Conservation (phyloP, 78 protist genomes). For the Creolimax fragrantissima region DNA sequence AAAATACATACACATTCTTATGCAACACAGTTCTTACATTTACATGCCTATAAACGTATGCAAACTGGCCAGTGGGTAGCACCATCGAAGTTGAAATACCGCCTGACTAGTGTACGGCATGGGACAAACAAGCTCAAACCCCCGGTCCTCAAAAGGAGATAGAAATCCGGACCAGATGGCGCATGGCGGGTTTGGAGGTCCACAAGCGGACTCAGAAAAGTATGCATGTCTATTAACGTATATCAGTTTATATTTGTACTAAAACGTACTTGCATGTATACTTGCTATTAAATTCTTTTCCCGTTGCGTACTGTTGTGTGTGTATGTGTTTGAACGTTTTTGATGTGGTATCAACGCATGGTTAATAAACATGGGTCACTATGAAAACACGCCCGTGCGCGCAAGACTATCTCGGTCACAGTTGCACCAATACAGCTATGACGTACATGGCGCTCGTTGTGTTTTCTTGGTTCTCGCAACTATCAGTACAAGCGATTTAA, state of each 20-base stretch:
- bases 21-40: background rate
- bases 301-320: background rate
- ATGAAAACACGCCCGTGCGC: background rate
- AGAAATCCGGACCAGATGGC: too few relatives aligned
- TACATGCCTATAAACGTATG: background rate
- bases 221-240: background rate
- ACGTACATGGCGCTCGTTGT: too few relatives aligned
- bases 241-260: background rate
- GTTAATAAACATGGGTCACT: background rate
- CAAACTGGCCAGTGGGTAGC: background rate
- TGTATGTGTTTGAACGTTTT: background rate
- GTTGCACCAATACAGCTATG: background rate
- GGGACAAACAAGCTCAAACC: too few relatives aligned
- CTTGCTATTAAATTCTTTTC: background rate
- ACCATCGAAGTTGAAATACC: too few relatives aligned
- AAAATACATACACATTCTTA: background rate
- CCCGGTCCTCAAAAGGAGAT: too few relatives aligned
- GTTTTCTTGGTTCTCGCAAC: too few relatives aligned
- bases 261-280: background rate
- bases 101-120: too few relatives aligned
- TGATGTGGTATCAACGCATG: background rate
- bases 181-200: too few relatives aligned
- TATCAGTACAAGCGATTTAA: background rate
- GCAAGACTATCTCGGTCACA: background rate
- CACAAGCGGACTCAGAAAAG: too few relatives aligned